These are phyloP conservation scores for Porodaedalea pini DNA, from an alignment of 1,284 basidiomycete species.

Conservation along the genomic window DNA sequence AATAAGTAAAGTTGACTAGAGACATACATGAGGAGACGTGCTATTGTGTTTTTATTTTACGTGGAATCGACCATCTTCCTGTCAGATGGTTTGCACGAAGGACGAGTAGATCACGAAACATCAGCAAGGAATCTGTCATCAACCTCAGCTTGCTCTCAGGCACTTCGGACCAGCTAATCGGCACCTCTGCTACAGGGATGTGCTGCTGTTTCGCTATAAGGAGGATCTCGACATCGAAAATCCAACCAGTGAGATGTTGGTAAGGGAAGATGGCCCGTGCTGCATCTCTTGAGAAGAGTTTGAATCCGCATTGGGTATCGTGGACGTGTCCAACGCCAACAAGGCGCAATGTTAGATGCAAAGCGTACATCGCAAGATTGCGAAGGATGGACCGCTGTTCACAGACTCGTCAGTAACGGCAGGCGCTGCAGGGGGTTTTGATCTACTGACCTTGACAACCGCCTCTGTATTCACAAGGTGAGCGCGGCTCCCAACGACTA, in stretches of 20 bases:
- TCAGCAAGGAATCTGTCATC: constrained; percentile 78
- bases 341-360: constrained; percentile 80
- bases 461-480: constrained; percentile 89
- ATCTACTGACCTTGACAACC: constrained; percentile 77
- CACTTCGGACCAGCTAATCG: constrained; percentile 90
- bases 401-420: background rate
- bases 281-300: constrained; percentile 80
- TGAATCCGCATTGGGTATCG: constrained; percentile 97
- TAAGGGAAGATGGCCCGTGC: constrained; percentile 79
- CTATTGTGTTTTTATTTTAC: constrained; percentile 8
- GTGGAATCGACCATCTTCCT: constrained; percentile 16
- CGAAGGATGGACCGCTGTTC: constrained; percentile 77
- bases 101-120: constrained; percentile 84
- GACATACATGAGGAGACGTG: constrained; percentile 1
- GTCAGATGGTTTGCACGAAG: constrained; percentile 64
- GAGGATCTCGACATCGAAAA: constrained; percentile 94
- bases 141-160: constrained; percentile 88
- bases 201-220: constrained; percentile 75
- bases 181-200: constrained; percentile 80
- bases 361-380: constrained; percentile 88
- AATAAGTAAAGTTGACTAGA: background rate
- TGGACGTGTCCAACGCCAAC: constrained; percentile 85
- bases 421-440: constrained; percentile 1
- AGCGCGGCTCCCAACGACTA: constrained; percentile 84
- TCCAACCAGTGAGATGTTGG: constrained; percentile 85